These are phyloP conservation scores for Cladosporium sphaerospermum DNA, from an alignment of 2,329 filamentous ascomycete species.

Conservation along the genomic window DNA sequence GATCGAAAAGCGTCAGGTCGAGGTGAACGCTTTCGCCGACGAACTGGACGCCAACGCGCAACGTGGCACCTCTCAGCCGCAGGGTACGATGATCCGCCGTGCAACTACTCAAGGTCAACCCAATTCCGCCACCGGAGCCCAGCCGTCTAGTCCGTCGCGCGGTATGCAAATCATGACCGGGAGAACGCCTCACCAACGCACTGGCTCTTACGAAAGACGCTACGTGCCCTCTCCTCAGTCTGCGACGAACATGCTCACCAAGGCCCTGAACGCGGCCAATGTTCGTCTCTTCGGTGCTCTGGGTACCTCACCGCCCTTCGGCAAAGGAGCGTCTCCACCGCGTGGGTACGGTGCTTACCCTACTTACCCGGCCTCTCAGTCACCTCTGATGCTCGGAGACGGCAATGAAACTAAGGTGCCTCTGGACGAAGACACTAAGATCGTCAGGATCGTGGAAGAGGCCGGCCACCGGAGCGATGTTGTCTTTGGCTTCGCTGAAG, in stretches of 20 bases:
- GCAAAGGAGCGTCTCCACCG: slow-evolving; percentile 58
- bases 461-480: slow-evolving; percentile 90
- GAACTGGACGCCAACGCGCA: slow-evolving; percentile 78
- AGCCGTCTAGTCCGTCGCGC: slow-evolving; percentile 58
- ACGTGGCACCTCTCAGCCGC: slow-evolving; percentile 41
- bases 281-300: slow-evolving; percentile 62
- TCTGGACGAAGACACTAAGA: slow-evolving; percentile 71
- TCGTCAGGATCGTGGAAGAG: slow-evolving; percentile 80
- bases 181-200: slow-evolving; percentile 65
- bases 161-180: slow-evolving; percentile 69
- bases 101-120: slow-evolving; percentile 72
- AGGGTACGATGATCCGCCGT: slow-evolving; percentile 63
- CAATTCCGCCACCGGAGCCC: slow-evolving; percentile 62
- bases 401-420: slow-evolving; percentile 53
- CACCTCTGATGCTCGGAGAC: slow-evolving; percentile 58
- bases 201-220: slow-evolving; percentile 73
- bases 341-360: slow-evolving; percentile 76
- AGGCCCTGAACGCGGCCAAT: slow-evolving; percentile 91
- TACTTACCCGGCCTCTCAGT: slow-evolving; percentile 68
- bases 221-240: slow-evolving; percentile 68
- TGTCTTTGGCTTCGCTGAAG: slow-evolving; percentile 94
- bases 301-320: slow-evolving; percentile 58
- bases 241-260: slow-evolving; percentile 85
- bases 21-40: slow-evolving; percentile 95
- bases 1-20: slow-evolving; percentile 89